Percentiles rank a stretch among this genome's conserved stretches.
These are phyloP conservation scores for Blastosporella zonata DNA, from an alignment of 1,284 basidiomycete species.

Conservation along the genomic window DNA sequence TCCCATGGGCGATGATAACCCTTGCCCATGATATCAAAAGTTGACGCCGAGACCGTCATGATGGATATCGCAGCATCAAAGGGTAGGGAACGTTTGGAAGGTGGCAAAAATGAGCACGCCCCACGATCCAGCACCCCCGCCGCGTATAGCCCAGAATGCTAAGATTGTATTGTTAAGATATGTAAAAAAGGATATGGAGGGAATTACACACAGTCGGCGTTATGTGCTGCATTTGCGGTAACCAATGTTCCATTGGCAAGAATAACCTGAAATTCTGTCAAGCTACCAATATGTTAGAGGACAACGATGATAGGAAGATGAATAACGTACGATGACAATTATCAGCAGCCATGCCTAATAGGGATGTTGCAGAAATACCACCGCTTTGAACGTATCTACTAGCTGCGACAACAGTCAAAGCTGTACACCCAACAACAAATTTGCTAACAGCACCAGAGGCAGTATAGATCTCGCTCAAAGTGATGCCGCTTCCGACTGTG, in stretches of 20 bases:
- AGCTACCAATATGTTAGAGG: no score
- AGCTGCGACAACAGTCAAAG: slow-evolving; percentile 27
- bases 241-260: slow-evolving; percentile 28
- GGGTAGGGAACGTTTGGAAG: slow-evolving; percentile 29
- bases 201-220: slow-evolving; percentile 15
- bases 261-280: slow-evolving; percentile 23
- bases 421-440: slow-evolving; percentile 28
- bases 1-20: no score
- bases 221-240: slow-evolving; percentile 22
- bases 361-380: slow-evolving; percentile 28
- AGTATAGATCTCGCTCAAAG: slow-evolving; percentile 23
- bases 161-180: background rate
- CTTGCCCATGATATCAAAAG: slow-evolving; percentile 6
- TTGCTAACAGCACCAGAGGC: slow-evolving; percentile 23
- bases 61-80: slow-evolving; percentile 25
- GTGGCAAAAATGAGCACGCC: slow-evolving; percentile 32
- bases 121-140: slow-evolving; percentile 34
- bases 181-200: no score
- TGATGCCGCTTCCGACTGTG: slow-evolving; percentile 29
- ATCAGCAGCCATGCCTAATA: slow-evolving; percentile 29
- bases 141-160: slow-evolving; percentile 35
- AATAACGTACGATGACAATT: slow-evolving; percentile 27
- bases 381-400: slow-evolving; percentile 33
- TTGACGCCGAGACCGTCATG: slow-evolving; percentile 13
- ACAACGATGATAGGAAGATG: no score